phyloP scores from a whole-genome alignment of 108 stramenopile genomes.

The Skeletonema grethae region DNA sequence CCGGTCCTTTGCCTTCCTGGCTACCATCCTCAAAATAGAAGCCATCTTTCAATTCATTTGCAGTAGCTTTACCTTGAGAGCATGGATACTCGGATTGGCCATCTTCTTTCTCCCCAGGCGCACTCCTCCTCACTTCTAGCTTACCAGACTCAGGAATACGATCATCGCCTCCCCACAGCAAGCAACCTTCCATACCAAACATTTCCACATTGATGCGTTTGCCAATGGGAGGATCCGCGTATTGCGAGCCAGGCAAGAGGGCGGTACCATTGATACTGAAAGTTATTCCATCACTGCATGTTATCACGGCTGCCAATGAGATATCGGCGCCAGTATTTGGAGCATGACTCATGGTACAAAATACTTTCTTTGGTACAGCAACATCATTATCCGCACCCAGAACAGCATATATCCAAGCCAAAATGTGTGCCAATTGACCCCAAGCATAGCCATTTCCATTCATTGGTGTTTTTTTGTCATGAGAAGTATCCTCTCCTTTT shows the following conservation, averaged over 20 bases:
- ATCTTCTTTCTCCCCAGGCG: constrained; percentile 22
- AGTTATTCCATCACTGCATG: constrained; percentile 53
- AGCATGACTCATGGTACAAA: constrained; percentile 63
- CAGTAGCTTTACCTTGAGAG: neutral
- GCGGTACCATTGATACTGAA: constrained; percentile 62
- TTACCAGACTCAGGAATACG: constrained; percentile 50
- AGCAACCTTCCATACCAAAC: constrained; percentile 57
- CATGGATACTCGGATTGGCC: constrained; percentile 32
- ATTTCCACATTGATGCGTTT: constrained; percentile 67
- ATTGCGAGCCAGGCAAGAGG: constrained; percentile 67
- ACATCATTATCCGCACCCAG: constrained; percentile 33
- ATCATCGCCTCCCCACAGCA: constrained; percentile 52
- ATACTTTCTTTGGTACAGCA: constrained; percentile 54
- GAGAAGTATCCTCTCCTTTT: neutral
- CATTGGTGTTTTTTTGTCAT: constrained; percentile 17
- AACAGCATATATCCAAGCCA: constrained; percentile 66
- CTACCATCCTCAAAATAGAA: constrained; percentile 78
- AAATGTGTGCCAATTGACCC: constrained; percentile 69
- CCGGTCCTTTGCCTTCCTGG: constrained; percentile 25
- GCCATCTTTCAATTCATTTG: constrained; percentile 55
- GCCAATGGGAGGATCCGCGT: constrained; percentile 66
- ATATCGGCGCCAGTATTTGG: constrained; percentile 67
- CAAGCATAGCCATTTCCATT: constrained; percentile 79
- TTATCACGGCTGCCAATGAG: constrained; percentile 65
- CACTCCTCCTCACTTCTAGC: constrained; percentile 49